Percentiles rank a stretch among this genome's conserved stretches.
Conservation (phyloP, 202 grass and related monocot species). For the Zizania palustris region DNA sequence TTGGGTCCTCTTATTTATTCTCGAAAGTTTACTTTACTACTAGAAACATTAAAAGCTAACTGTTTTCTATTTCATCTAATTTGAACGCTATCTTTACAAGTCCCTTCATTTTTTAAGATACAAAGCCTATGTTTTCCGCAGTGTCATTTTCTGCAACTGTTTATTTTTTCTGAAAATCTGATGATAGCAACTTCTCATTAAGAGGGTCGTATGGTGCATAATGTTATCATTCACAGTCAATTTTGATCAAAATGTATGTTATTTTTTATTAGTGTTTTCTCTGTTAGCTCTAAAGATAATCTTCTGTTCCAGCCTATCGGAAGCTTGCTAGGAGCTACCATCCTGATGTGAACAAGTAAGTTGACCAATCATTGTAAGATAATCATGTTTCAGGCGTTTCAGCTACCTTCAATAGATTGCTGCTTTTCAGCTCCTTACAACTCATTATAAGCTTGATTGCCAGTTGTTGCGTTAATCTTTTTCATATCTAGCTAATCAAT, state of each 20-base stretch:
- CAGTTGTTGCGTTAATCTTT: conserved; percentile 37
- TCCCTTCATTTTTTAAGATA: conserved; percentile 3
- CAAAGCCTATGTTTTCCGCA: neutral
- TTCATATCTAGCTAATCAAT: conserved; percentile 16
- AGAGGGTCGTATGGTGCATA: no score
- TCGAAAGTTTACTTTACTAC: conserved; percentile 23
- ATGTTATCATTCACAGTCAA: neutral
- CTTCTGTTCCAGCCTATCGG: conserved; percentile 70
- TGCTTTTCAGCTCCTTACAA: conserved; percentile 16
- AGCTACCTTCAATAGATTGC: neutral
- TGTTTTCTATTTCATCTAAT: conserved; percentile 17
- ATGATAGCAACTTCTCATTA: neutral
- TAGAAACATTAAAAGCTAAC: neutral
- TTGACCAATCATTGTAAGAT: conserved; percentile 12
- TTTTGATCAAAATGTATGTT: neutral
- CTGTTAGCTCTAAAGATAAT: conserved; percentile 21
- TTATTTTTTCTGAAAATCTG: conserved; percentile 12
- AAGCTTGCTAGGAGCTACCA: conserved; percentile 95
- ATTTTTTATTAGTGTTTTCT: neutral
- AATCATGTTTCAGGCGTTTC: conserved; percentile 13
- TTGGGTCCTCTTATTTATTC: conserved; percentile 12
- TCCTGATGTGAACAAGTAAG: conserved; percentile 98
- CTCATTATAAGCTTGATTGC: neutral
- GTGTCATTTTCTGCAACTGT: conserved; percentile 8
- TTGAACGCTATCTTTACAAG: neutral